Percentiles rank a stretch among this genome's conserved stretches.
Conservation (phyloP, 1,284 basidiomycete species). For the Heterobasidion parviporum region DNA sequence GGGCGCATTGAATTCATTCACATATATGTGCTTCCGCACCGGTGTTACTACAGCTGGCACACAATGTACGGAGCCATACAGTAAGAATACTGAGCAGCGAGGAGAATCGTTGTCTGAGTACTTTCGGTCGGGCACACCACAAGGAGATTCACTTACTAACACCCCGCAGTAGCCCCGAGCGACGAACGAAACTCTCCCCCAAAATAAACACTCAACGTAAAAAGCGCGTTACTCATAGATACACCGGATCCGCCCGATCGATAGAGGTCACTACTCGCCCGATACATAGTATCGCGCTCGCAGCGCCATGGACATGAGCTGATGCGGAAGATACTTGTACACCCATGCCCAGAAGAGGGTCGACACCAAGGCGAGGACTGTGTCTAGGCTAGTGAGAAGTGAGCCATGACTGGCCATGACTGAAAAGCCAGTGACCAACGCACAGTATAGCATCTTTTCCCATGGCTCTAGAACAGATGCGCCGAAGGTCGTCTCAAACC, state of each 20-base stretch:
- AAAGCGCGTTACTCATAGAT: not conserved
- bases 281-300: slow-evolving; percentile 27
- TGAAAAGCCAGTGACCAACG: slow-evolving; percentile 15
- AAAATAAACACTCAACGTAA: not conserved
- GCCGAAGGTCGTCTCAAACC: slow-evolving; percentile 45
- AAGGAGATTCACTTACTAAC: no score
- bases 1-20: no score
- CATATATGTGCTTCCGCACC: no score
- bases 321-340: slow-evolving; percentile 28
- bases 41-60: no score
- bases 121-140: no score
- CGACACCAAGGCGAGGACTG: slow-evolving; percentile 20
- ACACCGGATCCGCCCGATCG: not conserved
- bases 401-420: not conserved
- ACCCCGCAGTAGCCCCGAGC: no score
- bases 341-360: slow-evolving; percentile 22
- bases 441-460: slow-evolving; percentile 49
- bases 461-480: slow-evolving; percentile 48
- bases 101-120: no score
- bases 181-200: no score
- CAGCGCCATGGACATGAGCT: slow-evolving; percentile 21
- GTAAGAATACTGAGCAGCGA: no score
- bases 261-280: no score
- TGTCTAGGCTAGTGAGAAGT: slow-evolving; percentile 15
- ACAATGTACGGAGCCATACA: no score